Evolutionary conservation across 768 basidiomycete species (phyloP), one percentile per base, ranked within the genome.

Genomic region (Serendipita sp.): DNA sequence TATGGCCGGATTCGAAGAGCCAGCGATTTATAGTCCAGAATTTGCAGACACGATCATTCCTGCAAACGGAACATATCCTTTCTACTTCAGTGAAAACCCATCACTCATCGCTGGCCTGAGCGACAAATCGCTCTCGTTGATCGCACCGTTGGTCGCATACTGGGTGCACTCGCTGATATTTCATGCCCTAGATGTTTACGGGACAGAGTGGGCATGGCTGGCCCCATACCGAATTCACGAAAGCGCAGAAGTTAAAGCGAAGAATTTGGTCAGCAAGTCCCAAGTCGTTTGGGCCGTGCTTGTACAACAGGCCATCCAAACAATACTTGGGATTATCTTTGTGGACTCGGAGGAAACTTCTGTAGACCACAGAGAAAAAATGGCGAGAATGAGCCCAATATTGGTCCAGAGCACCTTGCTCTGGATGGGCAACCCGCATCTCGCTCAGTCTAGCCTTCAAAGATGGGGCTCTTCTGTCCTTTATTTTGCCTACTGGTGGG

Each of bases 401-500:
- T 36, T 60, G 55, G 55, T 60, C 55, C 55, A 60, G 55, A 60
- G 55, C 55, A 60, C 55, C 31, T 34, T 60, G 34, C 55, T 60
- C 55, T 60, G 55, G 55, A 23, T 36, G 16, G 55, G 55, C 16
- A 31, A 60, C n/a, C 55, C 55, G 34, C 33, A 60, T n/a, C 16
- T 36, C 34, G 55, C 55, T 34, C 55, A 60, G 23, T 23, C 55
- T n/a, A 60, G 27, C 4, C 55, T 60, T 8, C 5, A 60, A 34
- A 11, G 23, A 23, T 60, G 55, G 55, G 55, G 55, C 10, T n/a
- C 55, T 27, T 10, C 23, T 31, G 68, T 83, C 15, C 78, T 85
- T 15, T 80, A 86, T 71, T 80, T 80, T 71, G 68, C 84, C 16
- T 99, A 98, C 73, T 99, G 95, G 95, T 99, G 93, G 91, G 84